Percentiles rank a stretch among this genome's conserved stretches.
phyloP scores from a whole-genome alignment of 225 moss, liverwort and hornwort species.

The Marchantia polymorpha region DNA sequence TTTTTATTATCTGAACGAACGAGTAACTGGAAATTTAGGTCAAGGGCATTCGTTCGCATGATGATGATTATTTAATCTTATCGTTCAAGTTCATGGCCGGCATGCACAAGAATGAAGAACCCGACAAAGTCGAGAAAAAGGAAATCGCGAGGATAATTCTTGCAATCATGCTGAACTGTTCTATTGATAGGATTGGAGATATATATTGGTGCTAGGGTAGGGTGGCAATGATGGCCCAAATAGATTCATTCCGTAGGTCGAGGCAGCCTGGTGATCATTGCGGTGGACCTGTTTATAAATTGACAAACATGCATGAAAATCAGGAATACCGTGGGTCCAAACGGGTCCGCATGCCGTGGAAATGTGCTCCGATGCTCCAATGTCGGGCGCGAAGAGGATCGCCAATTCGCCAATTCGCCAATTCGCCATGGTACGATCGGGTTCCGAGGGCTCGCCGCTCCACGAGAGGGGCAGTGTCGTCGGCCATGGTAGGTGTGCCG shows the following conservation, averaged over 20 bases:
- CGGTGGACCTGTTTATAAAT: not conserved
- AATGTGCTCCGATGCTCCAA: not conserved
- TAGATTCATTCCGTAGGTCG: not conserved
- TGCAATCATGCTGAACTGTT: not conserved
- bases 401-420: not conserved
- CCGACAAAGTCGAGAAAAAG: not conserved
- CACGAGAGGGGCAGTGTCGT: not conserved
- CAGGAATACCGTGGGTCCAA: not conserved
- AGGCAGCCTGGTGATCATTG: not conserved
- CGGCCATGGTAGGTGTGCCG: not conserved
- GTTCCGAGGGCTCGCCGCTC: too few species aligned
- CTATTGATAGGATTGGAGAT: not conserved
- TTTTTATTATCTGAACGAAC: too few species aligned
- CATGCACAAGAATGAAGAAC: not conserved
- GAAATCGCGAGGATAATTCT: not conserved
- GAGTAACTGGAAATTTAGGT: too few species aligned
- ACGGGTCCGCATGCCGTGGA: not conserved
- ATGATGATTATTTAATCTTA: too few species aligned
- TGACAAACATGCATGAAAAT: not conserved
- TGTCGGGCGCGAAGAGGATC: not conserved
- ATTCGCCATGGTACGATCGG: too few species aligned
- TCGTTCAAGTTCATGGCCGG: too few species aligned
- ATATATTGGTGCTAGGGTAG: not conserved
- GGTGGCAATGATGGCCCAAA: conserved; percentile 1
- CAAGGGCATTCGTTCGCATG: too few species aligned